Evolutionary conservation across 2,329 filamentous ascomycete species (phyloP), one percentile per base, ranked within the genome.

Genomic region (Aspergillus ruber): DNA sequence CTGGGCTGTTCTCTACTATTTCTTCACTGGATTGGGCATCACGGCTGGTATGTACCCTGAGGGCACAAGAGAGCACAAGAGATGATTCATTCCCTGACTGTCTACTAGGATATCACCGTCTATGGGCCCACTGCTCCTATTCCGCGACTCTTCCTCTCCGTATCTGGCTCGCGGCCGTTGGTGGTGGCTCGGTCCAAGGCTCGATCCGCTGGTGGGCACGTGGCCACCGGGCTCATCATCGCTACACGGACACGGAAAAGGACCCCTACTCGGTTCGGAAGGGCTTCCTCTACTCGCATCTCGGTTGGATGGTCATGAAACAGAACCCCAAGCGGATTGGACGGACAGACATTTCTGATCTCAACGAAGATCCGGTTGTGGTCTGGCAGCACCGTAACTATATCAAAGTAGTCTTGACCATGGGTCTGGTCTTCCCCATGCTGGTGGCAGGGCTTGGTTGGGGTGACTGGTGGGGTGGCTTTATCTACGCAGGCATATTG

Each of bases 1-100:
- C 57, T 90, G 82, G 69, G 73, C 87, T 33, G 69, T 89, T 47
- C 56, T 78, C 48, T 90, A 90, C 71, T 90, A 90, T 72, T 88
- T 87, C 73, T 82, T 83, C 71, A 86, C 85, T 38, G 76, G 86
- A 62, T 75, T 90, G 46, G 86, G 86, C 46, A 87, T 87, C 64
- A 87, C 83, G 48, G 83, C 82, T 57, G 82, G 82, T 83, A 72
- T 60, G 78, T 61, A 47, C 13, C 21, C 18, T 48, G 13, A 39
- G 8, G 21, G 8, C 15, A 18, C 36, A 21, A 21, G 7, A 21
- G 10, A 12, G 10, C 36, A 21, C 13, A 3, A 21, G 10, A 12
- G 10, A 21, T 39, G 36, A 36, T 10, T 27, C 40, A 3, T 25
- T n/a, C 6, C 6, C 18, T 27, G 23, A 38, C 7, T 9, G 20